Evolutionary conservation across 2,329 filamentous ascomycete species (phyloP), one percentile per base, ranked within the genome.

Genomic region (Scytalidium lignicola): DNA sequence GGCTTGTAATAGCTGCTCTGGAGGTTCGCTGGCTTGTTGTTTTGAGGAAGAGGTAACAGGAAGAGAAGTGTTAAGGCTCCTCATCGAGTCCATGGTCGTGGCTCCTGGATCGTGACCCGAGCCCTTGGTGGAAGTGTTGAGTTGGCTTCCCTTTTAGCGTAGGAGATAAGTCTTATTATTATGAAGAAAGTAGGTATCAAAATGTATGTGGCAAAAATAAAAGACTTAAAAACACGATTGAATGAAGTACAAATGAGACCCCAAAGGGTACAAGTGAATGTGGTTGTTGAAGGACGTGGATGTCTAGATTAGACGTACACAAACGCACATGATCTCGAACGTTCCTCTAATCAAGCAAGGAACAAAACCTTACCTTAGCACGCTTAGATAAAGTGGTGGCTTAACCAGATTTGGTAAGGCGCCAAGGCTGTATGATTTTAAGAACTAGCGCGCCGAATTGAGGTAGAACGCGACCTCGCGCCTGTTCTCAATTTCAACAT

Each of bases 1-100:
- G 51, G 89, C 85, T 59, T 92, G 85, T 50, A 96, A 82, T 43
- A 96, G 82, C 63, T 83, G 77, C 62, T 85, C 82, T 17, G 79
- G 76, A 17, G 73, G 71, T 42, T 74, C 74, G 51, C 60, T 65
- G n/a, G 58, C 41, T 39, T 57, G 59, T 45, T 66, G 65, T 51
- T 67, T 75, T 57, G 72, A 65, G 32, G 74, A 70, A 13, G 74
- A 73, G 51, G 69, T 68, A n/a, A 55, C 44, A n/a, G 80, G 80
- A 50, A 84, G 67, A 45, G 79, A 83, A 23, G 75, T 81, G 56
- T 82, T 82, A 42, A 84, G 70, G 49, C 76, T 80, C 60, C 77
- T 73, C 79, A 84, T 83, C 47, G 80, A 83, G 61, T 83, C 80
- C 80, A 83, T 83, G 57, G 48, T 63, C 50, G 46, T 37, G 5